Evolutionary conservation across 768 basidiomycete species (phyloP).

Genomic region (Psilocybe tampanensis): DNA sequence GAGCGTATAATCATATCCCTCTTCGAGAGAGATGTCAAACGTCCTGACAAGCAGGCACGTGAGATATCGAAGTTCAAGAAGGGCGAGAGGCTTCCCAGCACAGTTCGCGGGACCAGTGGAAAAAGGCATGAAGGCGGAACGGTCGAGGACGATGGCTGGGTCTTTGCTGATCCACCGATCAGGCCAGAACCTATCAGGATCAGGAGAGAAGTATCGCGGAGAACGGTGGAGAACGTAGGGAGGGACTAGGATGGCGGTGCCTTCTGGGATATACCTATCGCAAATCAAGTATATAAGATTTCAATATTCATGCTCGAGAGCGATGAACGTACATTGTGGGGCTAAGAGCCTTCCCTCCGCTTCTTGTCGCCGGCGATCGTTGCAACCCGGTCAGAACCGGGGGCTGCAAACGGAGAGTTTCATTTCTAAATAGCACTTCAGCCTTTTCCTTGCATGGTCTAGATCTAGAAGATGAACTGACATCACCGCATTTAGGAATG

Average conservation of each 20-base stretch:
- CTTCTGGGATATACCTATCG: slow-evolving; percentile 42
- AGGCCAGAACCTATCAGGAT: slow-evolving; percentile 39
- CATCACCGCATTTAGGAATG: slow-evolving; percentile 38
- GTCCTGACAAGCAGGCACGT: slow-evolving; percentile 28
- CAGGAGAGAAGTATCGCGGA: slow-evolving; percentile 38
- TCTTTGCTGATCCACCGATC: slow-evolving; percentile 38
- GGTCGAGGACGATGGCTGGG: slow-evolving; percentile 6
- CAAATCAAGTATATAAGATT: too few relatives aligned
- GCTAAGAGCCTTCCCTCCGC: slow-evolving; percentile 30
- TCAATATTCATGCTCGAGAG: neutral
- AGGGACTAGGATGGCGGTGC: slow-evolving; percentile 38
- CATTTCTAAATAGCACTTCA: too few relatives aligned
- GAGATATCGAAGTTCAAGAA: slow-evolving; percentile 35
- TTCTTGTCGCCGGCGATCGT: slow-evolving; percentile 31
- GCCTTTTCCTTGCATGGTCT: too few relatives aligned
- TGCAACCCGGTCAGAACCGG: slow-evolving; percentile 36
- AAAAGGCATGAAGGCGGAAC: slow-evolving; percentile 39
- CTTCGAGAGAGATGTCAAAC: slow-evolving; percentile 32
- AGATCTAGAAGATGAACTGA: slow-evolving; percentile 17
- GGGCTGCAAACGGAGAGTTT: slow-evolving; percentile 39
- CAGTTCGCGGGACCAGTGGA: slow-evolving; percentile 53
- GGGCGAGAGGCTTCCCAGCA: slow-evolving; percentile 42
- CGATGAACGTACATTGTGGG: slow-evolving; percentile 29
- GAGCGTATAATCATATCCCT: slow-evolving; percentile 20
- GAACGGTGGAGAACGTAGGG: slow-evolving; percentile 41